These are phyloP conservation scores for Panaeolus papilionaceus DNA, from an alignment of 768 basidiomycete genomes.

Conservation along the genomic window DNA sequence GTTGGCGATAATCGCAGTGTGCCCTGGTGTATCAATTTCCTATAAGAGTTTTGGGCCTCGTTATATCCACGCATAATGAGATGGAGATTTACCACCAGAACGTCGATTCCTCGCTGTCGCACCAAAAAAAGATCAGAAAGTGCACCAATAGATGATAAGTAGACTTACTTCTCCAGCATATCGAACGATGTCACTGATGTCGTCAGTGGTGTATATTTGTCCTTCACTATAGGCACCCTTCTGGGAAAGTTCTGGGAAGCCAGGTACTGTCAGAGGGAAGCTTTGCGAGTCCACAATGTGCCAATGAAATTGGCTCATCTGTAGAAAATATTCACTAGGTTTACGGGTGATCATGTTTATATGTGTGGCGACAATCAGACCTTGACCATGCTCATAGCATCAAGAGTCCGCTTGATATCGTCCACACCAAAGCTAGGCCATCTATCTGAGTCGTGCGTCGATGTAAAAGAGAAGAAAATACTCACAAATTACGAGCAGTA, in stretches of 20 bases:
- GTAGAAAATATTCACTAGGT: background rate
- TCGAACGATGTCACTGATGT: constrained; percentile 62
- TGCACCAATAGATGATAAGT: constrained; percentile 35
- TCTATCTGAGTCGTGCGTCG: background rate
- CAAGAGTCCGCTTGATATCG: constrained; percentile 72
- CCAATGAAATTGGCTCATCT: constrained; percentile 83
- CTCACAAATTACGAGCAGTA: constrained; percentile 78
- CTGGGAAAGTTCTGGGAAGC: constrained; percentile 63
- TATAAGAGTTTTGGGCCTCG: constrained; percentile 26
- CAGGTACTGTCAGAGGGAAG: constrained; percentile 70
- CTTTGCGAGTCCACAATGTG: constrained; percentile 83
- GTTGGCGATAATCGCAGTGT: constrained; percentile 68
- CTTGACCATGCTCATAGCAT: constrained; percentile 81
- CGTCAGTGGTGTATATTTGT: constrained; percentile 57
- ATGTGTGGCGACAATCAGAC: constrained; percentile 52
- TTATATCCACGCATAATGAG: background rate
- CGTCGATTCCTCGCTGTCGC: constrained; percentile 71
- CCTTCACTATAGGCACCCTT: constrained; percentile 71
- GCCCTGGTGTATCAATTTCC: constrained; percentile 89
- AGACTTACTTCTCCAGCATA: constrained; percentile 70
- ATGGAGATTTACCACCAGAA: constrained; percentile 60
- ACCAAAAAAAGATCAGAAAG: constrained; percentile 15
- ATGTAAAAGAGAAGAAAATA: constrained; percentile 6
- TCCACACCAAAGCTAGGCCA: constrained; percentile 58
- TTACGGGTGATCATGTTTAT: constrained; percentile 39